Percentiles rank a stretch among this genome's conserved stretches.
phyloP scores from a whole-genome alignment of 257 asterid genomes.

The Perilla frutescens region DNA sequence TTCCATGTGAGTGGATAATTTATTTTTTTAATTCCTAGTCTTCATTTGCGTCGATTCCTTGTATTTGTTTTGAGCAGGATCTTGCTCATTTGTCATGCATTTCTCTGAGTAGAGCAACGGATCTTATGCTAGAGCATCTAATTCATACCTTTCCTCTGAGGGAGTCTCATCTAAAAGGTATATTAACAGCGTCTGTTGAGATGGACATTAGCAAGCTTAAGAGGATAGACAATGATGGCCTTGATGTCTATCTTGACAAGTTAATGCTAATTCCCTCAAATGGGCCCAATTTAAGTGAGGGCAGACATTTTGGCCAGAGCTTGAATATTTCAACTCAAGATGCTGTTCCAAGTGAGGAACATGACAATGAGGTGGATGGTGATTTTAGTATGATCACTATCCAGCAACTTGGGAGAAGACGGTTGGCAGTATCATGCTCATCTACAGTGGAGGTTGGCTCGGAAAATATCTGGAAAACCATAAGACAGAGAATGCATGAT shows the following conservation, averaged over 20 bases:
- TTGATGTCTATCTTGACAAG: conserved; percentile 49
- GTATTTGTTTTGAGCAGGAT: conserved; percentile 51
- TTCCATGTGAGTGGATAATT: background rate
- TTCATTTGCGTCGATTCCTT: background rate
- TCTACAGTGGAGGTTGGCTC: conserved; percentile 56
- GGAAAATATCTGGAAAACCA: conserved; percentile 49
- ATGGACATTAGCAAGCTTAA: conserved; percentile 54
- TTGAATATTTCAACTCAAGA: conserved; percentile 31
- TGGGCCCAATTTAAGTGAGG: conserved; percentile 28
- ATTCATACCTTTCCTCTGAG: conserved; percentile 65
- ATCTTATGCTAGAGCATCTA: conserved; percentile 55
- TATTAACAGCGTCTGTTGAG: conserved; percentile 58
- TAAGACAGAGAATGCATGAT: conserved; percentile 36
- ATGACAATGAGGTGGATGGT: conserved; percentile 35
- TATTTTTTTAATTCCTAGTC: background rate
- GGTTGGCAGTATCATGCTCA: conserved; percentile 46
- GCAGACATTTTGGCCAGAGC: conserved; percentile 31
- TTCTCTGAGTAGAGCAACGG: conserved; percentile 54
- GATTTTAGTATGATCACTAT: conserved; percentile 48
- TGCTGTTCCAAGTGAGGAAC: conserved; percentile 31
- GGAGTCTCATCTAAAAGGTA: conserved; percentile 67
- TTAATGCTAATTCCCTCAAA: conserved; percentile 37
- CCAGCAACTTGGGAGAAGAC: conserved; percentile 58
- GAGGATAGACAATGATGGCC: conserved; percentile 39
- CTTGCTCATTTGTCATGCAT: conserved; percentile 55